Base-by-base conservation (phyloP, 805 yeast genomes). In the Pichia manshurica region DNA sequence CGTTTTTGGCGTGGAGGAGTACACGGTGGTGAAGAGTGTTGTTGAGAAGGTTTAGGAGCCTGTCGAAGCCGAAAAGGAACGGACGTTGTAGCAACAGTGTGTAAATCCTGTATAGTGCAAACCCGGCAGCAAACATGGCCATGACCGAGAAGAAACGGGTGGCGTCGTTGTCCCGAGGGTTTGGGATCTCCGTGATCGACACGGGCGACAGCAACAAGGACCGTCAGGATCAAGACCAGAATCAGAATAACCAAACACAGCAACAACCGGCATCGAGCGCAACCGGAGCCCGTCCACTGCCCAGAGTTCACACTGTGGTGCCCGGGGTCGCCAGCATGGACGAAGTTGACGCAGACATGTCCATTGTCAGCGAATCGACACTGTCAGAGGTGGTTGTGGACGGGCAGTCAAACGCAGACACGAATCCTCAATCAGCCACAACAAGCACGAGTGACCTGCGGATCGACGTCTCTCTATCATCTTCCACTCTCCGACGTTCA, bases 1-100 rank as follows among this genome's bases (percentile, higher is more conserved):
- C 31, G 72, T 74, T 57, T 79, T 77, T 61, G 91, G 91, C 20
- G 64, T 82, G 40, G 84, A 83, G 42, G 90, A 84, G 62, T 84
- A 84, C 65, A 70, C 81, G 4, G 72, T 73, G 28, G 63, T 82
- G 51, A 84, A 85, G 66, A 73, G 84, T 35, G 67, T 84, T 34
- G 83, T 80, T 31, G 57, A 79, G 15, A 17, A 21, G 16, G 37
- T 41, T 13, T 31, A 41, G 25, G 4, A 15, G 29, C 10, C 29
- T 25, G 7, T 25, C 29, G 10, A 10, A 10, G 10, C 29, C n/a
- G n/a, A n/a, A n/a, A n/a, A n/a, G n/a, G n/a, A n/a, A n/a, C n/a
- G n/a, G n/a, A n/a, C n/a, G n/a, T n/a, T n/a, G n/a, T n/a, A n/a
- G n/a, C n/a, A n/a, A n/a, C n/a, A n/a, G n/a, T n/a, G 29, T 25